A percentile compares a stretch with the other conserved stretches of the same genome.
Conservation (phyloP, 495 filamentous ascomycete species). For the Hyaloscypha finlandica region DNA sequence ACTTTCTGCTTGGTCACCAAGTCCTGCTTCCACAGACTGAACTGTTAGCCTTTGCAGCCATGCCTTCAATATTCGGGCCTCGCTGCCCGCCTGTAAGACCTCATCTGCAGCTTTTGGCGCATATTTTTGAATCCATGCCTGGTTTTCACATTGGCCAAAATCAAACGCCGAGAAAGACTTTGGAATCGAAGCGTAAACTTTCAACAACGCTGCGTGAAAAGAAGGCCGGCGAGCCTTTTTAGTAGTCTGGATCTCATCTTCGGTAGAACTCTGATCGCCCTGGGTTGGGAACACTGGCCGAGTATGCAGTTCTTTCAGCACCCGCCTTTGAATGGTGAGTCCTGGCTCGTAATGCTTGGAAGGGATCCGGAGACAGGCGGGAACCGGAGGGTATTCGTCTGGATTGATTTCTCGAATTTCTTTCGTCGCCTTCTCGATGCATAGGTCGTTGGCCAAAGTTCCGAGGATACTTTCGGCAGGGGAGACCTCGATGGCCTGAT, state of each 20-base stretch:
- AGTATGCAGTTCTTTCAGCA: conserved; percentile 32
- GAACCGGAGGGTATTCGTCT: conserved; percentile 41
- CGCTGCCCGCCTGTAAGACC: conserved; percentile 75
- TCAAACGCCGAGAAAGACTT: conserved; percentile 78
- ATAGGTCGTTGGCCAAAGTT: conserved; percentile 35
- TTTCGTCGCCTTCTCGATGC: conserved; percentile 32
- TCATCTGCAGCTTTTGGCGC: conserved; percentile 67
- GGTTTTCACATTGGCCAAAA: conserved; percentile 68
- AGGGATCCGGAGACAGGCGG: conserved; percentile 47
- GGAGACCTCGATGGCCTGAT: conserved; percentile 43
- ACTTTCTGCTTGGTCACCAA: conserved; percentile 32
- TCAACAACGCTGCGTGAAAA: conserved; percentile 59
- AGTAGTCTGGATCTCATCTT: conserved; percentile 19
- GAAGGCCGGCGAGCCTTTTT: conserved; percentile 10
- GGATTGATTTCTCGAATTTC: conserved; percentile 37
- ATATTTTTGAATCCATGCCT: conserved; percentile 85
- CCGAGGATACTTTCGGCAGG: conserved; percentile 47
- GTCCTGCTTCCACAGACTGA: conserved; percentile 67
- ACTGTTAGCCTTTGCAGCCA: conserved; percentile 83
- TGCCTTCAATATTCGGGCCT: conserved; percentile 71
- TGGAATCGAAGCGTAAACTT: conserved; percentile 60
- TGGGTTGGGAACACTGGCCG: conserved; percentile 32
- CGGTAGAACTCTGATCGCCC: conserved; percentile 18
- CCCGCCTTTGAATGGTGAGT: conserved; percentile 44
- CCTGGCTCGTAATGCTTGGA: conserved; percentile 52